phyloP scores from a whole-genome alignment of 2,329 filamentous ascomycete species.

The Alternaria alternata region DNA sequence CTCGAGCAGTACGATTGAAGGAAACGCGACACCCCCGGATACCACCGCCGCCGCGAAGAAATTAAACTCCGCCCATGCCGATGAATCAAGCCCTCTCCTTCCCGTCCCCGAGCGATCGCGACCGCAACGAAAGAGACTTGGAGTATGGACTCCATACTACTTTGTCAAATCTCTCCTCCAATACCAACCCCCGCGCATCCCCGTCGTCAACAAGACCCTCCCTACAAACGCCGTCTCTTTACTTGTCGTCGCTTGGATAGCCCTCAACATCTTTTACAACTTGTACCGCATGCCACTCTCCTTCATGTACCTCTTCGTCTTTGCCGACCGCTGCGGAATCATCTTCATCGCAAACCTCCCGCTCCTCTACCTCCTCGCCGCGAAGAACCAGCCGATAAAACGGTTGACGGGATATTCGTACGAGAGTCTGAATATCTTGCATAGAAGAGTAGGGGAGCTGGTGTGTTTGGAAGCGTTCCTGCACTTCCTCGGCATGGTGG shows the following conservation, averaged over 20 bases:
- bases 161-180: constrained; percentile 52
- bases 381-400: constrained; percentile 72
- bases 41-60: constrained; percentile 20
- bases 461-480: constrained; percentile 67
- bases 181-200: constrained; percentile 66
- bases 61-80: constrained; percentile 14
- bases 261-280: constrained; percentile 66
- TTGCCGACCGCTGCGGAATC: constrained; percentile 66
- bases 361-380: constrained; percentile 68
- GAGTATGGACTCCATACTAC: constrained; percentile 31
- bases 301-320: constrained; percentile 62
- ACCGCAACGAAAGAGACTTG: constrained; percentile 8
- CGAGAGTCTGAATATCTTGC: constrained; percentile 71
- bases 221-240: constrained; percentile 66
- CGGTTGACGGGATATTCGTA: constrained; percentile 70
- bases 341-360: constrained; percentile 62
- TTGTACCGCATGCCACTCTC: constrained; percentile 61
- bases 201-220: constrained; percentile 64
- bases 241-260: constrained; percentile 60
- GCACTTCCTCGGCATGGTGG: constrained; percentile 64
- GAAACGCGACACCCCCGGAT: constrained; percentile 46
- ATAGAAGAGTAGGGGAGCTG: constrained; percentile 69
- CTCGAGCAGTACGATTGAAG: constrained; percentile 52
- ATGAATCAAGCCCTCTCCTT: constrained; percentile 49
- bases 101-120: constrained; percentile 3